Base-by-base conservation (phyloP, 345 rosid genomes). In the Psidium friedrichsthalianum region DNA sequence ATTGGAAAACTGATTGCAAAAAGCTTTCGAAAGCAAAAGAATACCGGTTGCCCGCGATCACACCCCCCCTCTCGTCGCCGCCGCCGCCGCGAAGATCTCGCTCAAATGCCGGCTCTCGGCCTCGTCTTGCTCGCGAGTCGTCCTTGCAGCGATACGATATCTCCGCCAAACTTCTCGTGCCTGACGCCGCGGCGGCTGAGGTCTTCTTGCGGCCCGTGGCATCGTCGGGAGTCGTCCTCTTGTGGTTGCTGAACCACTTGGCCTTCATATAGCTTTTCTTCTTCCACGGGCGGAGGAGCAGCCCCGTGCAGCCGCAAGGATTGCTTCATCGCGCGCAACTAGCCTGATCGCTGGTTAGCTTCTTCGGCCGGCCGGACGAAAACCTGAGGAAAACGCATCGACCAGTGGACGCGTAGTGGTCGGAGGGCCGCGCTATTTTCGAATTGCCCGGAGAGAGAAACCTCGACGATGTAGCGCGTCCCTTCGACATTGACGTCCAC, bases 281-380 rank as follows among this genome's bases (percentile, higher is more conserved):
- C 88, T 99, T 93, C 99, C 99, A 97, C 0, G 99, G 99, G 0
- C 99, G 95, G 82, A 94, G 86, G 11, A 83, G 85, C 91, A 96
- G 78, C 47, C 83, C 89, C 6, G 69, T 87, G 69, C 87, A n/a
- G 86, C 69, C 88, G 93, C 95, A 97, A 91, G 15, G 98, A 94
- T 84, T 85, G 86, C 74, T 91, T 90, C 2, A 92, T 88, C 11
- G 92, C 96, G 56, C 88, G 88, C 96, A 93, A 97, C 94, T 25
- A 94, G 82, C 86, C 92, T 93, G 87, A 92, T 93, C 0, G 92
- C 87, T 92, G 87, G 92, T 92, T 94, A 97, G 84, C 82, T 92
- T 91, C 56, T 93, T 93, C 0, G 93, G 89, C 84, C 87, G 91
- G 3, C 94, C 94, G 7, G 7, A 95, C 88, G 44, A 89, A 94